Base-by-base conservation (phyloP, 345 rosid genomes). In the Lepidium aucheri region DNA sequence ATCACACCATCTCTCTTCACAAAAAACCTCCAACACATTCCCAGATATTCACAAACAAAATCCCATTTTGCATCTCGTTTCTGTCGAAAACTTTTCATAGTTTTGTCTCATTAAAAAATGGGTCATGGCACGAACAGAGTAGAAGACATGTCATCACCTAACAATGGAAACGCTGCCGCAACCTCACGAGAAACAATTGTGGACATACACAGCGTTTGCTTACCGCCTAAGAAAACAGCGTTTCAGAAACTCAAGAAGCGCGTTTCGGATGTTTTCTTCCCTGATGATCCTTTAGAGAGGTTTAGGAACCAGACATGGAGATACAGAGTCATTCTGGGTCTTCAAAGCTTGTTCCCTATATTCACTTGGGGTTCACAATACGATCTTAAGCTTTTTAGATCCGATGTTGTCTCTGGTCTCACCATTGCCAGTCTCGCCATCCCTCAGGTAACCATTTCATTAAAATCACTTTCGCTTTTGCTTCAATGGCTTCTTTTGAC, bases 401-500 rank as follows among this genome's bases (percentile, higher is more conserved):
- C 99, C 36, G 99, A 95, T 74, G 43, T 87, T 76, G 77, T 95
- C 78, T 82, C 99, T 45, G 99, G 99, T 35, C 84, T 95, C 72
- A 95, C 99, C 93, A 95, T 95, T 82, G 98, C 99, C 18, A 95
- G 95, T 84, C 93, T 95, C 32, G 96, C 99, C 7, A 95, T 95
- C 57, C 99, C 99, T 39, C 99, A 95, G 99, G 99, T 92, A 69
- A 7, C 16, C 49, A 4, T 18, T 10, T 24, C 0, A 9, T n/a
- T 14, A 26, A 36, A 9, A 36, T 26, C 38, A 4, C 10, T 44
- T 28, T 7, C 24, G 14, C 24, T 0, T 3, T 14, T 45, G 41
- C 6, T 4, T 4, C 5, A 45, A 12, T 22, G 17, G 6, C 13
- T 28, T 41, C 42, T 26, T 17, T 7, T 41, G 46, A 18, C 8